Base-by-base conservation (phyloP, 2,329 filamentous ascomycete species). In the Trichoderma endophyticum region DNA sequence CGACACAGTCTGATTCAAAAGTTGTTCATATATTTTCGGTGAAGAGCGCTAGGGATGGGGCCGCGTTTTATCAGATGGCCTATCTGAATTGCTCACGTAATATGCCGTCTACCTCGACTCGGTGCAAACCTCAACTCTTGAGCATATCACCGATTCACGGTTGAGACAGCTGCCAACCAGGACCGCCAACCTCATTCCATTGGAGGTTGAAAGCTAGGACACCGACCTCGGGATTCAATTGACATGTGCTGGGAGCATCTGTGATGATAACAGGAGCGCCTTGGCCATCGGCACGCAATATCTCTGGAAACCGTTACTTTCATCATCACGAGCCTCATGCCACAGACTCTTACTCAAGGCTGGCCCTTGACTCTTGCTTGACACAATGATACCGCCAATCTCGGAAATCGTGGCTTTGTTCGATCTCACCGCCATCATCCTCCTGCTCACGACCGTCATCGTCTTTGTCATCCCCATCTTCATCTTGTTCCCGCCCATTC, bases 381-480 rank as follows among this genome's bases (percentile, higher is more conserved):
- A 57, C 71, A 76, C 75, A 66, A 72, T 78, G 59, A 72, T 77
- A 54, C 71, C 74, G 65, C 74, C 74, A 28, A 68, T 76, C 59
- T 71, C 75, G 28, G 75, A 76, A 14, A 73, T 74, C 62, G 72
- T 78, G 26, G 74, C 72, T 21, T 73, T 75, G 64, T 72, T 82
- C 70, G 78, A 82, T 70, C 71, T 74, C 39, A 72, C 77, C 51
- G 77, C 81, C 65, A 76, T 83, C 67, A 76, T 84, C 63, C 79
- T 87, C 59, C 78, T 87, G 61, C 66, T 81, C 67, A 73, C 82
- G 69, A 87, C 86, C 9, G 74, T 87, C 63, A 68, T 83, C 70
- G 85, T 85, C 74, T 89, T 89, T 77, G 74, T 87, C 73, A 75
- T 88, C 62, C 88, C 88, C 36, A 79, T 89, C 71, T 81, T 89